Evolutionary conservation across 129 eudicot species (phyloP).

Genomic region (Flaveria bidentis): DNA sequence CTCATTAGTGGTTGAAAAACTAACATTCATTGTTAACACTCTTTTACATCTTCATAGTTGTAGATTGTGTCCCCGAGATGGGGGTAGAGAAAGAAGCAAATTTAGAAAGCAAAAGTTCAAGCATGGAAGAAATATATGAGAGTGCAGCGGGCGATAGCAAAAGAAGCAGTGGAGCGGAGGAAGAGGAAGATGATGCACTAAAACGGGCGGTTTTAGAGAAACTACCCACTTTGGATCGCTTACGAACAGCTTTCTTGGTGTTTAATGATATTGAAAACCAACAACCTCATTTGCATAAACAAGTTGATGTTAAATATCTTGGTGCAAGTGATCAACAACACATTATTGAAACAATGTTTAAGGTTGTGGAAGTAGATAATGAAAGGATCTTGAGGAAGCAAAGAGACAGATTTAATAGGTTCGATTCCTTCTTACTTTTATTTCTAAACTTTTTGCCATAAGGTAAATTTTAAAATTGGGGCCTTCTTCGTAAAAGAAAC

Average conservation of each 20-base stretch:
- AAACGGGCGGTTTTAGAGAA: constrained; percentile 52
- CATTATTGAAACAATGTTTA: constrained; percentile 54
- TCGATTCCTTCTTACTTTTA: constrained; percentile 12
- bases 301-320: constrained; percentile 54
- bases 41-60: not conserved
- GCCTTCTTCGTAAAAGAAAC: no score
- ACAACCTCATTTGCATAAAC: constrained; percentile 16
- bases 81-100: not conserved
- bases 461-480: no score
- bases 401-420: constrained; percentile 63
- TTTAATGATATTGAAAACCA: constrained; percentile 34
- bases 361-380: constrained; percentile 77
- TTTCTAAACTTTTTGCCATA: not conserved
- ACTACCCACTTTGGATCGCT: constrained; percentile 55
- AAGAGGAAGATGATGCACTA: constrained; percentile 45
- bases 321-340: constrained; percentile 48
- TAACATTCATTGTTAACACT: not conserved
- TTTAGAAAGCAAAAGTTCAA: constrained; percentile 25
- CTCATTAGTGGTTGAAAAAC: not conserved
- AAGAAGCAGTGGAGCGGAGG: constrained; percentile 30
- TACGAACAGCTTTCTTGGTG: constrained; percentile 55
- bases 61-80: not conserved
- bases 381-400: constrained; percentile 59
- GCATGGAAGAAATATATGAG: constrained; percentile 26
- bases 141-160: constrained; percentile 28